Conservation (phyloP, 2,329 filamentous ascomycete genomes). For the Stemphylium beticola region DNA sequence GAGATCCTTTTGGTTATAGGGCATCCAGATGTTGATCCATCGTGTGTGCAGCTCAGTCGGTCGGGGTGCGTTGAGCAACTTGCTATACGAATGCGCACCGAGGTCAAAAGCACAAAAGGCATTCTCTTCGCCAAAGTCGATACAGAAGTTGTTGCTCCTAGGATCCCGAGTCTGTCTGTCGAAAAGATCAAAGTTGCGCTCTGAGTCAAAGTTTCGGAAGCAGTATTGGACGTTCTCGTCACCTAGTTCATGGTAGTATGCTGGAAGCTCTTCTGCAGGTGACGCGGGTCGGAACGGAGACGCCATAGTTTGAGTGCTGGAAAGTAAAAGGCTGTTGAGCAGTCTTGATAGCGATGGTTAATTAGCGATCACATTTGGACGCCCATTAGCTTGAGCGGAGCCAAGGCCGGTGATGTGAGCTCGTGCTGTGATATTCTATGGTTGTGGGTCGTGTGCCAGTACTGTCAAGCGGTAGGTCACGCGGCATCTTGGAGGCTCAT, state of each 20-base stretch:
- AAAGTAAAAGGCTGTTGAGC: neutral
- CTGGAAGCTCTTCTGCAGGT: constrained; percentile 38
- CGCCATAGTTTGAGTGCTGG: constrained; percentile 26
- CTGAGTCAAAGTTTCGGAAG: constrained; percentile 63
- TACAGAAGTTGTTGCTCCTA: constrained; percentile 64
- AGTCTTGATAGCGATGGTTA: constrained; percentile 2
- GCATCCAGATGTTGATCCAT: constrained; percentile 80
- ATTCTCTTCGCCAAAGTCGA: constrained; percentile 66
- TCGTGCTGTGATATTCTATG: constrained; percentile 32
- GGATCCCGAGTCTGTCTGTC: constrained; percentile 51
- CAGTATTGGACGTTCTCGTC: constrained; percentile 42
- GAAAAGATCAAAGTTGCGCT: constrained; percentile 54
- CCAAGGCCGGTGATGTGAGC: constrained; percentile 24
- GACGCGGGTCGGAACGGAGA: constrained; percentile 36
- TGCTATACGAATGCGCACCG: constrained; percentile 50
- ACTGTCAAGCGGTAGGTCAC: constrained; percentile 34
- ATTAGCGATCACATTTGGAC: constrained; percentile 3
- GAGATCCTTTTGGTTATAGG: constrained; percentile 63
- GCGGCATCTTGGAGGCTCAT: constrained; percentile 18
- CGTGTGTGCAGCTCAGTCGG: constrained; percentile 62
- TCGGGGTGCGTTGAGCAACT: constrained; percentile 47
- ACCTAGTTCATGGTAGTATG: constrained; percentile 44
- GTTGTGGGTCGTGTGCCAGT: constrained; percentile 24
- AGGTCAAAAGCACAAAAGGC: constrained; percentile 66
- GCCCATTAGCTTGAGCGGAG: constrained; percentile 5